Conservation (phyloP, 352 stramenopile genomes). For the Globisporangium paddicum region DNA sequence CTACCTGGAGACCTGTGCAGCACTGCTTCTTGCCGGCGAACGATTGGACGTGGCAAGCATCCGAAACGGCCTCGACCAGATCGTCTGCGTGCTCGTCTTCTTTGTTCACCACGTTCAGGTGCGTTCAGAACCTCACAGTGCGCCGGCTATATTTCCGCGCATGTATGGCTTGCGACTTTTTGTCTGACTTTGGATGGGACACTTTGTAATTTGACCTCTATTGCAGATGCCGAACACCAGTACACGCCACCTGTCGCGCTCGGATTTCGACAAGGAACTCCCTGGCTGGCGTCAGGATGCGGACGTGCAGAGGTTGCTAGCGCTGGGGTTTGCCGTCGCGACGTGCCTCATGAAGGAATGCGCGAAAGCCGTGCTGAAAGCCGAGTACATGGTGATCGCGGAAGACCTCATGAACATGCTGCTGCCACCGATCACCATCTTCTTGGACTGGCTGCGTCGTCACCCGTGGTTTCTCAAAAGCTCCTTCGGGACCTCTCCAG, state of each 20-base stretch:
- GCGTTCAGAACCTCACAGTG: neutral
- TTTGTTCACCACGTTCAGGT: conserved; percentile 28
- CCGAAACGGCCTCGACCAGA: conserved; percentile 17
- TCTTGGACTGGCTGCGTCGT: conserved; percentile 34
- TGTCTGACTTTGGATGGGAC: neutral
- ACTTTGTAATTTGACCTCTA: neutral
- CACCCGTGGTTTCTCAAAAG: conserved; percentile 24
- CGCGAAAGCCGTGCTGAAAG: conserved; percentile 1
- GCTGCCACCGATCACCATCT: conserved; percentile 32
- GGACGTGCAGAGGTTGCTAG: neutral
- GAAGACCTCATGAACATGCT: conserved; percentile 30
- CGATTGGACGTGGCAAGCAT: conserved; percentile 1
- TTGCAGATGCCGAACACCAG: neutral
- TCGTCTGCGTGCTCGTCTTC: conserved; percentile 28
- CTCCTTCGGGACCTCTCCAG: neutral
- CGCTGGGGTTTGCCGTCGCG: conserved; percentile 8
- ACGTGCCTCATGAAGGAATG: conserved; percentile 15
- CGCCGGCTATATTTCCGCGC: too few relatives aligned
- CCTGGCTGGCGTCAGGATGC: neutral
- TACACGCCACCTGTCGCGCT: neutral
- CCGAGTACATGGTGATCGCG: conserved; percentile 5
- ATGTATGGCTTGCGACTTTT: neutral
- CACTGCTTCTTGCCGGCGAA: conserved; percentile 5
- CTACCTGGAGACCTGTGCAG: conserved; percentile 4
- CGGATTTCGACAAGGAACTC: conserved; percentile 6